Percentiles rank a stretch among this genome's conserved stretches.
Evolutionary conservation across 495 filamentous ascomycete genomes (phyloP).

Genomic region (Podospora pseudopauciseta): DNA sequence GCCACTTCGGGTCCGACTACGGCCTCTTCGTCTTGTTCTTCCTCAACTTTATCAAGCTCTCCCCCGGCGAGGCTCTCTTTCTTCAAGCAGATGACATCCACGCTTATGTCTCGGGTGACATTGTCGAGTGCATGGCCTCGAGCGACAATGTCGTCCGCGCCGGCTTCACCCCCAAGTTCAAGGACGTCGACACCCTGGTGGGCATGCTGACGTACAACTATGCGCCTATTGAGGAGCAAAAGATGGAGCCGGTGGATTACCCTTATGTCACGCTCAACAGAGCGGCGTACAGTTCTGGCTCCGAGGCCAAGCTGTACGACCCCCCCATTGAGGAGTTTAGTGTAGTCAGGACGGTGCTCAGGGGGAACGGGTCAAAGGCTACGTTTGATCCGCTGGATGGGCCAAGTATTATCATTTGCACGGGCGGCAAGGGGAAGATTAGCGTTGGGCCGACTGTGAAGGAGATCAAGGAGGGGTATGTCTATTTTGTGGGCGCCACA

Average conservation of each 20-base stretch:
- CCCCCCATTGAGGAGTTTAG: constrained; percentile 96
- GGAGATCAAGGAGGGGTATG: constrained; percentile 66
- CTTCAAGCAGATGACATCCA: constrained; percentile 95
- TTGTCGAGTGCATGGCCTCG: constrained; percentile 98
- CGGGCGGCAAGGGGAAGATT: constrained; percentile 73
- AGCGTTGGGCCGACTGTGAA: constrained; percentile 70
- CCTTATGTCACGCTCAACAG: constrained; percentile 77
- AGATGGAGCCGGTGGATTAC: constrained; percentile 81
- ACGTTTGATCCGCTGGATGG: constrained; percentile 84
- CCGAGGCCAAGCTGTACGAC: constrained; percentile 71
- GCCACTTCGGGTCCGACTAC: constrained; percentile 44
- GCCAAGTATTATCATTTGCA: constrained; percentile 90
- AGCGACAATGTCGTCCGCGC: constrained; percentile 97
- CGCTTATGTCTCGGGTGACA: constrained; percentile 92
- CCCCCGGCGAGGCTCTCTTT: constrained; percentile 92
- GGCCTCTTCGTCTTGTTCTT: constrained; percentile 49
- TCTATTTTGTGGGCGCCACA: constrained; percentile 90
- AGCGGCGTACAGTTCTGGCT: constrained; percentile 69
- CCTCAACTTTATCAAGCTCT: constrained; percentile 51
- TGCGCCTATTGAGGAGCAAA: constrained; percentile 89
- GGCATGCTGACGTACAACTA: constrained; percentile 91
- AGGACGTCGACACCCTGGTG: constrained; percentile 89
- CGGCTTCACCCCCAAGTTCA: constrained; percentile 97
- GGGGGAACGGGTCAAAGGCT: constrained; percentile 66
- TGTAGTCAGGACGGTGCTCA: constrained; percentile 77